phyloP scores from a whole-genome alignment of 495 filamentous ascomycete genomes.

The Aspergillus panamensis region DNA sequence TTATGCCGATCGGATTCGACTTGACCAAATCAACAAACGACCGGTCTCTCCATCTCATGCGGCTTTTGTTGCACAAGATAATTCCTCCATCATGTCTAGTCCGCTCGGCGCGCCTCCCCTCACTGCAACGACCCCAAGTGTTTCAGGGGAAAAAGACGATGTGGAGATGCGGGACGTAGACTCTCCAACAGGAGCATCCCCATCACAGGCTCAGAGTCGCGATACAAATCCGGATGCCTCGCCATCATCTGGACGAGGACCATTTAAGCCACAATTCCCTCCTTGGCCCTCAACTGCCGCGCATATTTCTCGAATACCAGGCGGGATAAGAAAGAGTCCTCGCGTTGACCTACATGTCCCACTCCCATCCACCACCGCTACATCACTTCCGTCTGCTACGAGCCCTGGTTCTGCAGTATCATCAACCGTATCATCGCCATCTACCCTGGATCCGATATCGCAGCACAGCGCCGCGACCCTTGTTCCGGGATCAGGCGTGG shows the following conservation, averaged over 20 bases:
- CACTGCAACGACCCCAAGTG: conserved; percentile 21
- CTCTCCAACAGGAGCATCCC: conserved; percentile 11
- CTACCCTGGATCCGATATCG: conserved; percentile 29
- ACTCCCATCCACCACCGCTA: conserved; percentile 33
- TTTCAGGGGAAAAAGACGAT: conserved; percentile 27
- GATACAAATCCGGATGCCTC: conserved; percentile 16
- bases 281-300: conserved; percentile 41
- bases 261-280: conserved; percentile 29
- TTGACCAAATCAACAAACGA: conserved; percentile 27
- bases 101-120: conserved; percentile 3
- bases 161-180: conserved; percentile 34
- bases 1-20: conserved; percentile 37
- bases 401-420: conserved; percentile 36
- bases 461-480: conserved; percentile 21
- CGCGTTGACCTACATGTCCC: conserved; percentile 38
- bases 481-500: conserved; percentile 30
- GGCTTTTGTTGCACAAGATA: conserved; percentile 3
- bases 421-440: conserved; percentile 33
- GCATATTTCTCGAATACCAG: conserved; percentile 36
- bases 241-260: conserved; percentile 21
- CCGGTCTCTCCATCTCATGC: conserved; percentile 16
- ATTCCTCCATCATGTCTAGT: conserved; percentile 7
- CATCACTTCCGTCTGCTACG: conserved; percentile 21
- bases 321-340: conserved; percentile 20
- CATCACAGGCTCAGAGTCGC: conserved; percentile 7